Conservation (phyloP, 805 yeast species). For the Monosporozyma aquatica region DNA sequence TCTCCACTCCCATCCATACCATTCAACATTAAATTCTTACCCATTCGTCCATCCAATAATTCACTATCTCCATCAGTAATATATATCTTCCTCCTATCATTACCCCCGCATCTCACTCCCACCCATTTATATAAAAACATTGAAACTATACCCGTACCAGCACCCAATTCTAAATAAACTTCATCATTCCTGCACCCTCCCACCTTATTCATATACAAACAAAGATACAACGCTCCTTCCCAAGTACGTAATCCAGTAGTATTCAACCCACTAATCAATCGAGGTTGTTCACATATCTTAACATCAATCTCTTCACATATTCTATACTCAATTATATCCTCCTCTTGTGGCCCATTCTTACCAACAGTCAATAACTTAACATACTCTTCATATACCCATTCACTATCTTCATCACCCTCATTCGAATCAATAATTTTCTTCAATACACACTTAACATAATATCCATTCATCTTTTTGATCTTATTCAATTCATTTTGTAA, state of each 20-base stretch:
- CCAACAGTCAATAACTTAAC: constrained; percentile 19
- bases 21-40: constrained; percentile 40
- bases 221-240: constrained; percentile 77
- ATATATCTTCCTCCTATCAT: too few relatives aligned
- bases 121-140: constrained; percentile 10
- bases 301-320: constrained; percentile 17
- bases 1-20: constrained; percentile 13
- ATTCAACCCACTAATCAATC: constrained; percentile 59
- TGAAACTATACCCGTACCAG: constrained; percentile 70
- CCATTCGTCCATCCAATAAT: constrained; percentile 16
- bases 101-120: background rate
- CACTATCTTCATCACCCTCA: constrained; percentile 16
- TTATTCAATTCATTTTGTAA: constrained; percentile 15
- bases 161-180: constrained; percentile 61
- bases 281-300: constrained; percentile 46
- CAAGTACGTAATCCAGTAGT: constrained; percentile 88
- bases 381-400: constrained; percentile 29
- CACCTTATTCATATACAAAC: constrained; percentile 24
- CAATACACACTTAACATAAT: constrained; percentile 42
- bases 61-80: constrained; percentile 29
- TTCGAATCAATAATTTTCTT: constrained; percentile 32
- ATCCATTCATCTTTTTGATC: constrained; percentile 35
- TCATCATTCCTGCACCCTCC: background rate
- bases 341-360: constrained; percentile 9
- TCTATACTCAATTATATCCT: constrained; percentile 30